Percentiles rank a stretch among this genome's conserved stretches.
Conservation (phyloP, 2,329 filamentous ascomycete genomes). For the Hypoxylon sp. region DNA sequence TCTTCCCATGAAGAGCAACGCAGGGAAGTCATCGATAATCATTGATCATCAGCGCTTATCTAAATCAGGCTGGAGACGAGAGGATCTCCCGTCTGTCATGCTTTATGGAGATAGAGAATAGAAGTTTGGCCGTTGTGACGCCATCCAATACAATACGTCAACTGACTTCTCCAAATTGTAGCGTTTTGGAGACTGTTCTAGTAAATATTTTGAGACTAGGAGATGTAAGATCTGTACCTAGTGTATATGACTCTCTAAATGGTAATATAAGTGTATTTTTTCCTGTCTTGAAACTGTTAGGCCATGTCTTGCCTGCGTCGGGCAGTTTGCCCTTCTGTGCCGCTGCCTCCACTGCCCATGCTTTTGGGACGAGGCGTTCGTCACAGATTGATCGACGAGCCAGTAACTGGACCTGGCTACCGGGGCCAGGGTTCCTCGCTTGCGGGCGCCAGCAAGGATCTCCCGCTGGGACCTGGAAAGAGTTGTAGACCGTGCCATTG, state of each 20-base stretch:
- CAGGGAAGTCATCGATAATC: conserved; percentile 31
- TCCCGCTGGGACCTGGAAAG: conserved; percentile 18
- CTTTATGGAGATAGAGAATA: conserved; percentile 15
- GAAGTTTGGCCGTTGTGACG: conserved; percentile 4
- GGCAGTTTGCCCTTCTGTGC: conserved; percentile 11
- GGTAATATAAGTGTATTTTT: background rate
- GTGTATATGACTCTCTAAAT: no score
- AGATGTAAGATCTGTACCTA: no score
- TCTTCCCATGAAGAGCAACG: conserved; percentile 20
- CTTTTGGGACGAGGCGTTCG: conserved; percentile 18
- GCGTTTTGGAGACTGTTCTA: background rate
- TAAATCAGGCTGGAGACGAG: conserved; percentile 18
- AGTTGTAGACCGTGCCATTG: conserved; percentile 9
- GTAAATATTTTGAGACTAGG: no score
- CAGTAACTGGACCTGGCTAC: conserved; percentile 21
- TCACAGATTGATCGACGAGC: conserved; percentile 40
- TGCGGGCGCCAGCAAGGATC: conserved; percentile 10
- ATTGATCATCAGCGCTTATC: conserved; percentile 37
- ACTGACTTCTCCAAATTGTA: background rate
- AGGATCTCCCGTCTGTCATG: conserved; percentile 24
- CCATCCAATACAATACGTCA: conserved; percentile 3
- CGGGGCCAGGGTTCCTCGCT: conserved; percentile 36
- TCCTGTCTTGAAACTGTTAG: conserved; percentile 30
- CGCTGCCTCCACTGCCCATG: conserved; percentile 14
- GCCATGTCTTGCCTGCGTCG: conserved; percentile 18